These are phyloP conservation scores for Colletotrichum melonis DNA, from an alignment of 2,329 filamentous ascomycete genomes.

Conservation along the genomic window DNA sequence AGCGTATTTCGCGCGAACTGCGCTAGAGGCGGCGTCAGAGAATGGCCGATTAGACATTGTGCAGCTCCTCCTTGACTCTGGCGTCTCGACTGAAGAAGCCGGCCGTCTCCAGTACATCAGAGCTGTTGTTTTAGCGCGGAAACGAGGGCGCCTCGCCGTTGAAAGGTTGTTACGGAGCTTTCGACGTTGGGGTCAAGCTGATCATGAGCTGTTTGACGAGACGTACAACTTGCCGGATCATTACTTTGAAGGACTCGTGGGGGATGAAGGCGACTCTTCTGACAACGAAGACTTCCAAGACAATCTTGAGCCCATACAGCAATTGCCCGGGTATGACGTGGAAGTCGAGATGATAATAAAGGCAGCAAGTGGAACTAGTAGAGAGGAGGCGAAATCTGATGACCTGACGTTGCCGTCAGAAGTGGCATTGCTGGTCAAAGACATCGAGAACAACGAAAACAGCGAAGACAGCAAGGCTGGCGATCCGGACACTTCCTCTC, in stretches of 20 bases:
- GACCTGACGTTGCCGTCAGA: too few relatives aligned
- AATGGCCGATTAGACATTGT: background rate
- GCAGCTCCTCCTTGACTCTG: background rate
- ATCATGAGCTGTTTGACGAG: background rate
- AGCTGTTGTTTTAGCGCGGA: background rate
- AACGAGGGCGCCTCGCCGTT: background rate
- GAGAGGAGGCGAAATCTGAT: too few relatives aligned
- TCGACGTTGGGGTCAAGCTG: background rate
- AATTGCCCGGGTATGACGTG: fast-evolving
- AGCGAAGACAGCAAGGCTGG: too few relatives aligned
- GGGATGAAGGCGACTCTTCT: background rate
- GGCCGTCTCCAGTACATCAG: background rate
- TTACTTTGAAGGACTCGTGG: background rate
- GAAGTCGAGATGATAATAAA: too few relatives aligned
- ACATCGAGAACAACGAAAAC: too few relatives aligned
- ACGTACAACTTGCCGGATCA: fast-evolving
- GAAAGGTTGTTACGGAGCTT: background rate
- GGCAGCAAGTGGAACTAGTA: too few relatives aligned
- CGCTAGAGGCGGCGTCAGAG: background rate
- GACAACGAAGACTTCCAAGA: background rate
- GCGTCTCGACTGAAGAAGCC: background rate
- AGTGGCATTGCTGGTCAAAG: too few relatives aligned
- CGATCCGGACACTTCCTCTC: too few relatives aligned
- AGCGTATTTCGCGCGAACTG: fast-evolving
- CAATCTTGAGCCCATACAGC: too few relatives aligned